phyloP scores from a whole-genome alignment of 2,329 filamentous ascomycete genomes.

The Sclerotinia nivalis region DNA sequence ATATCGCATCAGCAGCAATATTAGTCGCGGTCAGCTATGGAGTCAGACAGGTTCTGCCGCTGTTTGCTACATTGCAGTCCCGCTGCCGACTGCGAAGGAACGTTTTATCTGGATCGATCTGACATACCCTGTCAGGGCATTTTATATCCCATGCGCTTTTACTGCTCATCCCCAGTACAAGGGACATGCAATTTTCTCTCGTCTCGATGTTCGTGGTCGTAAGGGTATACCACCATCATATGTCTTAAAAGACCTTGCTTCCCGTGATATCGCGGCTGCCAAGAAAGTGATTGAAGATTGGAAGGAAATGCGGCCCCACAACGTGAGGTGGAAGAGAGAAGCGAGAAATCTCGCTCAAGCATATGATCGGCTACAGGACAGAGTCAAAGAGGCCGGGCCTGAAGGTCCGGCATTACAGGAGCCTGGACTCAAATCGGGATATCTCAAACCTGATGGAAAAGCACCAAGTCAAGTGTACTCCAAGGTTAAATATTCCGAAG shows the following conservation, averaged over 20 bases:
- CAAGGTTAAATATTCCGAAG: conserved; percentile 1
- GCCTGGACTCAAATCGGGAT: conserved; percentile 1
- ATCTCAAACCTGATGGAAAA: background rate
- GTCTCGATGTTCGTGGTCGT: conserved; percentile 5
- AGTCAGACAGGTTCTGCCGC: conserved; percentile 4
- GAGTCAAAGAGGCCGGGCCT: background rate
- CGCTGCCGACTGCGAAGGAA: background rate
- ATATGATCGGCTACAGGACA: background rate
- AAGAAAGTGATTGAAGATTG: background rate
- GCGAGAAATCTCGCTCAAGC: background rate
- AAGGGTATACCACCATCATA: conserved; percentile 9
- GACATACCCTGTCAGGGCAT: conserved; percentile 10
- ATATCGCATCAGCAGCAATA: conserved; percentile 7
- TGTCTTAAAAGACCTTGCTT: background rate
- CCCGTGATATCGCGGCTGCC: background rate
- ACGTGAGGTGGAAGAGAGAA: background rate
- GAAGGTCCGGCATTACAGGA: background rate
- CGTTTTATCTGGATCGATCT: conserved; percentile 14
- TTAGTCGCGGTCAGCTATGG: background rate
- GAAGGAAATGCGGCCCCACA: background rate
- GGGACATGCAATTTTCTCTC: conserved; percentile 8
- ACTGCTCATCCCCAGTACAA: conserved; percentile 6
- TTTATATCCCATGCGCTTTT: background rate
- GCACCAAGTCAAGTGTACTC: conserved; percentile 1
- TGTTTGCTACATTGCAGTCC: conserved; percentile 13